Evolutionary conservation across 2,329 filamentous ascomycete species (phyloP).

Genomic region (Ascocoryne sarcoides): DNA sequence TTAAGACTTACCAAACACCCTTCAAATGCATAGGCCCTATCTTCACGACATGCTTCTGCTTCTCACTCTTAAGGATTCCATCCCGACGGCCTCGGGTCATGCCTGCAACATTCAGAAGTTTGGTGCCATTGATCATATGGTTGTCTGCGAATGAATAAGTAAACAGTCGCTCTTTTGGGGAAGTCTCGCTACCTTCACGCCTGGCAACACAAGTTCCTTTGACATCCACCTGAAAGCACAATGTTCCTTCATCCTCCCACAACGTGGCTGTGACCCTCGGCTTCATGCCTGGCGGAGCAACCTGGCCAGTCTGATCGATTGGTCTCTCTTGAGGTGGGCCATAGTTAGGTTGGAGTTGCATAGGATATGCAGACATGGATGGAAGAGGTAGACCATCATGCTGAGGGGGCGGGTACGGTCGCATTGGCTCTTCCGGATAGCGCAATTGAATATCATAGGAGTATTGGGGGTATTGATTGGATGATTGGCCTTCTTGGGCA

Average conservation of each 20-base stretch:
- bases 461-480: conserved; percentile 17
- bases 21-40: conserved; percentile 98
- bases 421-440: conserved; percentile 14
- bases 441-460: conserved; percentile 21
- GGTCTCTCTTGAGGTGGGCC: conserved; percentile 8
- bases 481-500: conserved; percentile 10
- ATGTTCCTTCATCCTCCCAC: conserved; percentile 94
- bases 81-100: conserved; percentile 94
- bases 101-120: conserved; percentile 88
- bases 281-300: conserved; percentile 88
- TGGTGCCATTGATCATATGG: conserved; percentile 98
- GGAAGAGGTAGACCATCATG: conserved; percentile 11
- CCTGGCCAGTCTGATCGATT: conserved; percentile 72
- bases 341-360: conserved; percentile 1
- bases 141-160: conserved; percentile 54
- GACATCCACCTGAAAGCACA: conserved; percentile 96
- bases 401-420: conserved; percentile 11
- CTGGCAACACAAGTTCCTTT: conserved; percentile 91
- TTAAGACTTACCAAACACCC: conserved; percentile 71
- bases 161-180: not conserved
- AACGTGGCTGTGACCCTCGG: conserved; percentile 92
- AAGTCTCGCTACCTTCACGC: conserved; percentile 61
- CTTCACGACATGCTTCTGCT: conserved; percentile 91
- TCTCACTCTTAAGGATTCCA: conserved; percentile 94
- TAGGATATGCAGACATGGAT: conserved; percentile 12